Conservation (phyloP, 202 grass and related monocot genomes). For the Hordeum pubiflorum region DNA sequence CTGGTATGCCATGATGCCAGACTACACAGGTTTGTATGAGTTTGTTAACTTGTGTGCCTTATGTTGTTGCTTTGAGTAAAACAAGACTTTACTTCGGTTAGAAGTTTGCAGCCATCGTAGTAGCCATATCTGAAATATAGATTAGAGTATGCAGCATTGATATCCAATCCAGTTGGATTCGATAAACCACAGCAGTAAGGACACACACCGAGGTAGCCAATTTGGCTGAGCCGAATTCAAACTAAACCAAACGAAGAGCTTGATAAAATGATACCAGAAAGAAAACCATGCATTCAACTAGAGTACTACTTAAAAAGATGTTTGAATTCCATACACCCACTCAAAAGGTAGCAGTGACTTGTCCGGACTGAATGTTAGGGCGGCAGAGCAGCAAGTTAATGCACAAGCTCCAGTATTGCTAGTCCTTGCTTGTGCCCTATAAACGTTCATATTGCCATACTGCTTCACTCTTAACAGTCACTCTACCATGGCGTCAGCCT, state of each 20-base stretch:
- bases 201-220: background rate
- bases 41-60: background rate
- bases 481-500: conserved; percentile 50
- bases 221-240: background rate
- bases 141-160: background rate
- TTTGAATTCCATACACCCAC: conserved; percentile 17
- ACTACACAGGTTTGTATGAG: no score
- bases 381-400: background rate
- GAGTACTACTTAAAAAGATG: background rate
- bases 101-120: no score
- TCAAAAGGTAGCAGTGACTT: background rate
- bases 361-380: conserved; percentile 18
- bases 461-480: conserved; percentile 1
- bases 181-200: background rate
- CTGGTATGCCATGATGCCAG: no score
- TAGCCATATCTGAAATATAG: background rate
- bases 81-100: no score
- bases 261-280: background rate
- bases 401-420: background rate
- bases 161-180: background rate
- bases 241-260: background rate
- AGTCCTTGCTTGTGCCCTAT: background rate
- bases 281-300: background rate
- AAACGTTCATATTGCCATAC: background rate
- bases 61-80: no score